Evolutionary conservation across 176 grass and related monocot genomes (phyloP).

Genomic region (Coix lacrymajobi): DNA sequence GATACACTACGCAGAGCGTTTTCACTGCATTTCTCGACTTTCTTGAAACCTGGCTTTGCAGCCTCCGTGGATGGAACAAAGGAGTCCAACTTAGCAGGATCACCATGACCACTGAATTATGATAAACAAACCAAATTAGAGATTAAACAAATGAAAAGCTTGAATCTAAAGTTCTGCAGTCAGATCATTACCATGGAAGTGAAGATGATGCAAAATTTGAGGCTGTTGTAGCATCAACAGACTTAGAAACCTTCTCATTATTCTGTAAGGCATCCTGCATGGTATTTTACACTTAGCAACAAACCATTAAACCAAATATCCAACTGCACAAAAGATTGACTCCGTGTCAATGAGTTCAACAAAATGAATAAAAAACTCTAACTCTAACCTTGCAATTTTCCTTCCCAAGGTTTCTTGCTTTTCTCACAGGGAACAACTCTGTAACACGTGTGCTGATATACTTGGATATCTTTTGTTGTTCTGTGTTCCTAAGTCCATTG

Average conservation of each 20-base stretch:
- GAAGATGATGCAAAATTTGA: constrained; percentile 27
- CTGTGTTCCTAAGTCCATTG: constrained; percentile 32
- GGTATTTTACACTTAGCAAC: not conserved
- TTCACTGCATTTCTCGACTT: constrained; percentile 59
- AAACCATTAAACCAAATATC: not conserved
- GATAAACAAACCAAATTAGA: constrained; percentile 9
- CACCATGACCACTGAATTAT: constrained; percentile 19
- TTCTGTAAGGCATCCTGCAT: constrained; percentile 35
- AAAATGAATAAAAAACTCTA: too few species aligned
- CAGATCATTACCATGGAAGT: constrained; percentile 35
- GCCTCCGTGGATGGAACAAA: constrained; percentile 22
- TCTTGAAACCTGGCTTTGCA: constrained; percentile 46
- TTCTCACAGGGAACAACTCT: constrained; percentile 79
- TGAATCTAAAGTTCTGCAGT: not conserved
- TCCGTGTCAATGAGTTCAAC: too few species aligned
- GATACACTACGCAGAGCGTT: constrained; percentile 73
- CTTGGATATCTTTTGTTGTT: constrained; percentile 57
- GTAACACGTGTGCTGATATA: constrained; percentile 73
- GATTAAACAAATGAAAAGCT: not conserved
- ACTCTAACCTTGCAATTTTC: too few species aligned
- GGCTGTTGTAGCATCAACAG: too few species aligned
- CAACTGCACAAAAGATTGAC: not conserved
- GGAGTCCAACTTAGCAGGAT: constrained; percentile 25
- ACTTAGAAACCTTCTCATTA: constrained; percentile 28
- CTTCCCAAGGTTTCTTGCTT: too few species aligned